Evolutionary conservation across 192 early-diverging fungal genomes (phyloP).

Genomic region (Funneliformis mosseae): DNA sequence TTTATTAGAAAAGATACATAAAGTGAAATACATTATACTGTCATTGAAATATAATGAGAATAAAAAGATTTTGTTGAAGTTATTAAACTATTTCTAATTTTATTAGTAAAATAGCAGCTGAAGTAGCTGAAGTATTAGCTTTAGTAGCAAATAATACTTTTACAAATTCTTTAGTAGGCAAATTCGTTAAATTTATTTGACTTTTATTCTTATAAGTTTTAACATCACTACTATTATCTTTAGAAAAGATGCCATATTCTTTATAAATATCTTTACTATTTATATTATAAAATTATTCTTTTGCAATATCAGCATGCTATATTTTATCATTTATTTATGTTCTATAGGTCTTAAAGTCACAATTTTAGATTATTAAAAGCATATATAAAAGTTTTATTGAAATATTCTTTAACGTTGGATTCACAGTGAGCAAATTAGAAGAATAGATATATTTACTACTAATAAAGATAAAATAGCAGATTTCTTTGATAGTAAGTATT

Average conservation of each 20-base stretch:
- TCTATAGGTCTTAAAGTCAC: slow-evolving; percentile 34
- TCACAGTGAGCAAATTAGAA: slow-evolving; percentile 1
- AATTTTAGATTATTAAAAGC: slow-evolving; percentile 34
- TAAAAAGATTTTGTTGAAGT: not conserved
- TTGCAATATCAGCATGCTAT: slow-evolving; percentile 44
- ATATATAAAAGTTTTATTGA: not conserved
- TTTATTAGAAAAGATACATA: not conserved
- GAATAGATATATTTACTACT: slow-evolving; percentile 12
- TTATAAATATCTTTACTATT: not conserved
- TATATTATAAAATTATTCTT: not conserved
- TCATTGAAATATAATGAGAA: slow-evolving; percentile 3
- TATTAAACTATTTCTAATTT: slow-evolving; percentile 16
- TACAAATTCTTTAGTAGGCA: slow-evolving; percentile 24
- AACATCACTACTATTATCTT: not conserved
- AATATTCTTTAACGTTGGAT: not conserved
- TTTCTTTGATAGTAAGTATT: no score
- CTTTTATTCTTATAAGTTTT: slow-evolving; percentile 17
- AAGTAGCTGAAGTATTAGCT: slow-evolving; percentile 26
- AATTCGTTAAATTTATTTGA: slow-evolving; percentile 10
- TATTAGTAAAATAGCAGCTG: slow-evolving; percentile 23
- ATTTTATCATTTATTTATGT: slow-evolving; percentile 44
- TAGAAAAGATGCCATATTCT: not conserved
- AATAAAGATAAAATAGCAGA: not conserved
- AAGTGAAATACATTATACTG: not conserved
- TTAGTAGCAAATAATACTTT: slow-evolving; percentile 29